These are phyloP conservation scores for Termitomyces sp. DNA, from an alignment of 768 basidiomycete species.

Conservation along the genomic window DNA sequence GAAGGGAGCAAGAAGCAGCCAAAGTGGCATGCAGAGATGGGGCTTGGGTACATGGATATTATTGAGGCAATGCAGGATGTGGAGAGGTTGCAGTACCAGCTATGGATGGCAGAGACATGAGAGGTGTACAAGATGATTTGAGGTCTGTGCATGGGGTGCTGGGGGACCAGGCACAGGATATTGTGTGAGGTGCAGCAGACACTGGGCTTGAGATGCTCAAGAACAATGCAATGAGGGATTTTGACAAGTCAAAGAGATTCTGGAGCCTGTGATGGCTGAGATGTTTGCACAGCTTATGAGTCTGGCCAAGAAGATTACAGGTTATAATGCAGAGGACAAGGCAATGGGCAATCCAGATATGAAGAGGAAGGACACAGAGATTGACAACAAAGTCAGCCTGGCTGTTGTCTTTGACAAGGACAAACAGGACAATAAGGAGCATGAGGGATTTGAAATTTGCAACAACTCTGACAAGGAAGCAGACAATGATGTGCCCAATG, in stretches of 20 bases:
- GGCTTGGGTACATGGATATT: conserved; percentile 85
- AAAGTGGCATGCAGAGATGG: conserved; percentile 62
- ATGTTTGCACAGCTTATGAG: conserved; percentile 78
- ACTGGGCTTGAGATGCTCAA: conserved; percentile 85
- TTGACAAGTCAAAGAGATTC: conserved; percentile 88
- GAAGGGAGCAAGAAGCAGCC: conserved; percentile 57
- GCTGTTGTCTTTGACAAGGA: conserved; percentile 98
- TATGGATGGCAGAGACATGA: conserved; percentile 89
- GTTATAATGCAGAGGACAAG: conserved; percentile 89
- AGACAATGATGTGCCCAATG: conserved; percentile 65
- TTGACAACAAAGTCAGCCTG: conserved; percentile 96
- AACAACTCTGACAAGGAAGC: conserved; percentile 79
- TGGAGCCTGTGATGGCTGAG: conserved; percentile 66
- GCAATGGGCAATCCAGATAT: conserved; percentile 71
- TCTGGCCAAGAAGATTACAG: conserved; percentile 92
- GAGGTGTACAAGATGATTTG: conserved; percentile 93
- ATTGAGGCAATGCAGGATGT: conserved; percentile 92
- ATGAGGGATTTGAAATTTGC: conserved; percentile 82
- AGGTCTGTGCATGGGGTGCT: conserved; percentile 77
- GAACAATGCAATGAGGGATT: conserved; percentile 86
- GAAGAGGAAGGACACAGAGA: conserved; percentile 81
- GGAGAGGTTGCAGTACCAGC: conserved; percentile 90
- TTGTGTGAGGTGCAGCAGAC: conserved; percentile 97
- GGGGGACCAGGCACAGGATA: conserved; percentile 94
- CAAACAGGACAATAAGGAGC: conserved; percentile 93